phyloP scores from a whole-genome alignment of 164 flowering plant genomes.

The Piper betle region DNA sequence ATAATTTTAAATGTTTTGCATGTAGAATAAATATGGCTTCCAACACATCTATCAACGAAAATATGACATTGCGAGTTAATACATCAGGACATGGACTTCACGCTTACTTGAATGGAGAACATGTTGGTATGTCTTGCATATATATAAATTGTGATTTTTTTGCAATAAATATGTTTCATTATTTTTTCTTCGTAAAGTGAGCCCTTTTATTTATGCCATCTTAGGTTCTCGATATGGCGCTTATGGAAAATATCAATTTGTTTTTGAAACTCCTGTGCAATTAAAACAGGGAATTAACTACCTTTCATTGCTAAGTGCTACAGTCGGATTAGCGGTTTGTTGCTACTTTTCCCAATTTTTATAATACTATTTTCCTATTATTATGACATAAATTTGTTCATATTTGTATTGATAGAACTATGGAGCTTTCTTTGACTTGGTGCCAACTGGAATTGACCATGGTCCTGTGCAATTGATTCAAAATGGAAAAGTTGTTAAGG shows the following conservation, averaged over 20 bases:
- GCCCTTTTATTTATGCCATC: not conserved
- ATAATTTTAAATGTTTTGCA: not conserved
- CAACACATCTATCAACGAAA: too few species aligned
- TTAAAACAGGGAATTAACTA: constrained; percentile 31
- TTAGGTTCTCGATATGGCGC: not conserved
- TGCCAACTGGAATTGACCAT: constrained; percentile 21
- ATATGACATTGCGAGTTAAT: constrained; percentile 34
- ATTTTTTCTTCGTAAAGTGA: too few species aligned
- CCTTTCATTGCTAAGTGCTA: constrained; percentile 42
- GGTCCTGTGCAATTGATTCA: constrained; percentile 31
- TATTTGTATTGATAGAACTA: constrained; percentile 25
- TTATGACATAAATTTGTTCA: not conserved
- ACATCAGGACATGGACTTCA: constrained; percentile 51
- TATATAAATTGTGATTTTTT: too few species aligned
- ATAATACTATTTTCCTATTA: not conserved
- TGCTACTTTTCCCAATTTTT: not conserved
- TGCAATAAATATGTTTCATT: too few species aligned
- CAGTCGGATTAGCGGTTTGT: constrained; percentile 43
- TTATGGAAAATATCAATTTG: too few species aligned
- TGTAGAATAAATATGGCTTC: too few species aligned
- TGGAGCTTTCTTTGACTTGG: constrained; percentile 27
- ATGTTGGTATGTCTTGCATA: constrained; percentile 26
- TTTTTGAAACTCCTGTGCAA: not conserved
- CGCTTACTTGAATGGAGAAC: constrained; percentile 41
- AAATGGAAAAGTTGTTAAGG: constrained; percentile 22